Conservation (phyloP, 2,329 filamentous ascomycete species). For the Penicillium olsonii region DNA sequence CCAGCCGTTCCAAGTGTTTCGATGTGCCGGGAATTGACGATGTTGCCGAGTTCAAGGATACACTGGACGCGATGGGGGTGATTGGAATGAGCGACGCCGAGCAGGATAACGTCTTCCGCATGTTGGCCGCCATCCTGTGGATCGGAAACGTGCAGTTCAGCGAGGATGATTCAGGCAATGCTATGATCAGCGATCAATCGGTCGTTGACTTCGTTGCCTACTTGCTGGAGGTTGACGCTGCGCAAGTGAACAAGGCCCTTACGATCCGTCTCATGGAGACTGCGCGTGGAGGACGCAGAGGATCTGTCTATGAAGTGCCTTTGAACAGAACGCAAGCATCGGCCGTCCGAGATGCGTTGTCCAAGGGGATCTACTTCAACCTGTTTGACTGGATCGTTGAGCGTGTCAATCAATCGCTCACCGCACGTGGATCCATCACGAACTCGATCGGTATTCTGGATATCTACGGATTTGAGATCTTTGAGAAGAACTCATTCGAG, state of each 20-base stretch:
- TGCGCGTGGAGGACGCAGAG: conserved; percentile 64
- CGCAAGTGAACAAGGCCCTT: conserved; percentile 79
- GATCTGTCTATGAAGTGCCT: conserved; percentile 71
- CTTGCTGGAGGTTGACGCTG: conserved; percentile 80
- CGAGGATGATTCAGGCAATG: conserved; percentile 88
- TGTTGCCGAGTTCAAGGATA: conserved; percentile 82
- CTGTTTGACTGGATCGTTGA: conserved; percentile 98
- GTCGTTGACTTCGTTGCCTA: conserved; percentile 95
- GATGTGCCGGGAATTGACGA: conserved; percentile 96
- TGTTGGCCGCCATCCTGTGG: conserved; percentile 90
- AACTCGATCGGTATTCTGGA: conserved; percentile 96
- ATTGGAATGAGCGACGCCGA: conserved; percentile 87
- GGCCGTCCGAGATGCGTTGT: conserved; percentile 84
- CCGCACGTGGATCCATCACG: conserved; percentile 70
- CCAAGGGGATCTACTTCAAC: conserved; percentile 96
- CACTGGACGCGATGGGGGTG: conserved; percentile 88
- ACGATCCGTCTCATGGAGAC: conserved; percentile 84
- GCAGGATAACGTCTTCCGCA: conserved; percentile 95
- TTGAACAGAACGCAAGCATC: conserved; percentile 84
- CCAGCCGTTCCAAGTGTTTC: conserved; percentile 89
- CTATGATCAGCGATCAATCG: conserved; percentile 81
- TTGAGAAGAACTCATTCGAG: conserved; percentile 98
- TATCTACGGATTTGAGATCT: conserved; percentile 99
- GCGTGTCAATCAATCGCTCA: conserved; percentile 84
- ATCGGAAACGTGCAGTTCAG: conserved; percentile 88